These are phyloP conservation scores for Echria macrotheca DNA, from an alignment of 495 filamentous ascomycete genomes.

Conservation along the genomic window DNA sequence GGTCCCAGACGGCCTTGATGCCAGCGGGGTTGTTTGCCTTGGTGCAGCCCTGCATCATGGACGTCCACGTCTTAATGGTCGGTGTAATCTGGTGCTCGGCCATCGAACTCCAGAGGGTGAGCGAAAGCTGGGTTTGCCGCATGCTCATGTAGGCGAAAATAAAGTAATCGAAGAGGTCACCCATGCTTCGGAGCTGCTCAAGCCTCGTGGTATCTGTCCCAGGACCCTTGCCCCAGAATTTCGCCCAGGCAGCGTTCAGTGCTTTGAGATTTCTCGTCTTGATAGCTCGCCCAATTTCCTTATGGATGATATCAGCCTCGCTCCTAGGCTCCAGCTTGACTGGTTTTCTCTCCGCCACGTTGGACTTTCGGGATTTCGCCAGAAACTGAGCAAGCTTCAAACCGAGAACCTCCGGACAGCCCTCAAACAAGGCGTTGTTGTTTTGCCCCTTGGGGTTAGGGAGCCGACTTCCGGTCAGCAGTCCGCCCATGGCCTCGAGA, in stretches of 20 bases:
- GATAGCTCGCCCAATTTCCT: conserved; percentile 14
- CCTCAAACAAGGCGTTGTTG: neutral
- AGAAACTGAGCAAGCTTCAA: neutral
- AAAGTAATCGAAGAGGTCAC: conserved; percentile 50
- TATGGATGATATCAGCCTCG: conserved; percentile 5
- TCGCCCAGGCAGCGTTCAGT: conserved; percentile 25
- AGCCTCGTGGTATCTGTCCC: conserved; percentile 14
- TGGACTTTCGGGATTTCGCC: neutral
- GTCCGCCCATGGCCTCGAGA: conserved; percentile 14
- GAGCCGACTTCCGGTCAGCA: neutral
- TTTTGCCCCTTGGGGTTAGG: neutral
- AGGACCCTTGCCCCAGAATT: conserved; percentile 27
- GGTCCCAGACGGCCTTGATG: conserved; percentile 54
- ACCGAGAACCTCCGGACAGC: neutral
- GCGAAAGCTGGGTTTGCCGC: conserved; percentile 39
- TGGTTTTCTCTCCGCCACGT: neutral
- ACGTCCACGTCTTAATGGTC: conserved; percentile 52
- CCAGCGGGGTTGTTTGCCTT: conserved; percentile 41
- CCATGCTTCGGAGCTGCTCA: conserved; percentile 16
- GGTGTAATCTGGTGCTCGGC: conserved; percentile 44
- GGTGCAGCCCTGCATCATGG: conserved; percentile 57
- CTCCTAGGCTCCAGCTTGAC: neutral
- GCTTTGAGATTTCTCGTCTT: conserved; percentile 12
- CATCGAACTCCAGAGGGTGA: conserved; percentile 58
- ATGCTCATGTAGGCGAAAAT: conserved; percentile 48